Base-by-base conservation (phyloP, 1,284 basidiomycete genomes). In the Somion occarium region DNA sequence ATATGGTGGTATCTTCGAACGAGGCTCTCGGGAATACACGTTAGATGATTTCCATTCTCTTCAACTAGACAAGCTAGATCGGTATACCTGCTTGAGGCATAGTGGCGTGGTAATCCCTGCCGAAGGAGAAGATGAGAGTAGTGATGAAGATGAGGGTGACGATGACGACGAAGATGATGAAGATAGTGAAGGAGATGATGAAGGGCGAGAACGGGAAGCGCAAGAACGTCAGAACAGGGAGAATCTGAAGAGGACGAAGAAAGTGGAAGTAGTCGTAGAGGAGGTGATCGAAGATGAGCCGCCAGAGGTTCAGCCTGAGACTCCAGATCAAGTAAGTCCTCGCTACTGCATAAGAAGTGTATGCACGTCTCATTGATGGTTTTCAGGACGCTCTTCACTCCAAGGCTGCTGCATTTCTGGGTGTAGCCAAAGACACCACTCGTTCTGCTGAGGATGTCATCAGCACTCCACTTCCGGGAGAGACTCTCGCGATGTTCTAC, bases 1-100 rank as follows among this genome's bases (percentile, higher is more conserved):
- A 49, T 94, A 93, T 60, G 92, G 92, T 1, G 93, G 93, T 0
- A 94, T 94, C 22, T 87, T 83, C 59, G 92, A 95, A 66, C 78
- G 80, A 9, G 85, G 88, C 0, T 78, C 86, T 5, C 78, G 81
- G 37, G 92, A 95, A 66, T 93, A 90, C 60, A 94, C 92, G 0
- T 71, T 93, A 5, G 90, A 92, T 59, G 91, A 93, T 62, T 93
- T 93, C 61, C 76, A 91, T 63, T 74, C 79, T 0, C 68, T 94
- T 15, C 78, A 83, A 53, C 72, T 94, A 18, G 91, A 93, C 62
- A 93, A 93, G 65, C 70, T 93, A 61, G 91, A 93, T 48, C 70
- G 76, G 3, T 94, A 80, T 63, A 67, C 73, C 3, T 92, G 90
- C 60, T 70, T 92, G 57, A 88, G 85, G 63, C 73, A 79, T 44